These are phyloP conservation scores for Nannochloris sp. DNA, from an alignment of 139 green algal genomes.

Conservation along the genomic window DNA sequence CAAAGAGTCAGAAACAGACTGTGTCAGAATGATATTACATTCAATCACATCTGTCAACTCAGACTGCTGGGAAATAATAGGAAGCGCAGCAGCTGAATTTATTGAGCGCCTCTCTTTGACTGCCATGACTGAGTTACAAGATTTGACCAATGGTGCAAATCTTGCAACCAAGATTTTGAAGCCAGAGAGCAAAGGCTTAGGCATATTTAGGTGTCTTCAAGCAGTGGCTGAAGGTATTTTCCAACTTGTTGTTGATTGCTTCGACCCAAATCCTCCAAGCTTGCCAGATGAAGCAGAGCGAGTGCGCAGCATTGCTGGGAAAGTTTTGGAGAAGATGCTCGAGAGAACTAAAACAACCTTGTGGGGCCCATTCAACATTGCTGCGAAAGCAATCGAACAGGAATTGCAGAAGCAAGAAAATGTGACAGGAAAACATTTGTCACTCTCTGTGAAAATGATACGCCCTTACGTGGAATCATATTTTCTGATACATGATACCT, in stretches of 20 bases:
- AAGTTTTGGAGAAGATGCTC: not conserved
- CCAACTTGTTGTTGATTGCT: not conserved
- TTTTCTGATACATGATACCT: constrained; percentile 67
- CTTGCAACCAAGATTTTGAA: not conserved
- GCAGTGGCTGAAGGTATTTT: not conserved
- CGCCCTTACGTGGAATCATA: constrained; percentile 87
- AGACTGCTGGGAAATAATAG: not conserved
- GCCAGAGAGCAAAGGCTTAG: not conserved
- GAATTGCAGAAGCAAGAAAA: not conserved
- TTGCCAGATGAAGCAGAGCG: not conserved
- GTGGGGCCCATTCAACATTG: constrained; percentile 9
- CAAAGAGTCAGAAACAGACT: not conserved
- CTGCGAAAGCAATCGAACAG: constrained; percentile 10
- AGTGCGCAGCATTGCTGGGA: not conserved
- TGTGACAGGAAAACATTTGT: constrained; percentile 39
- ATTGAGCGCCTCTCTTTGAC: no score
- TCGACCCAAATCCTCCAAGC: not conserved
- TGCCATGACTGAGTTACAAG: no score
- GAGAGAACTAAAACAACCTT: constrained; percentile 7
- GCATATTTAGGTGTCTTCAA: not conserved
- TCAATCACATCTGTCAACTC: not conserved
- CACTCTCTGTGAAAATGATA: constrained; percentile 59
- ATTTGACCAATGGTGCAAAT: not conserved
- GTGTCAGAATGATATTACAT: not conserved
- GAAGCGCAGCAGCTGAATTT: no score